Evolutionary conservation across 2,329 filamentous ascomycete species (phyloP).

Genomic region (Elsinoe fawcettii): DNA sequence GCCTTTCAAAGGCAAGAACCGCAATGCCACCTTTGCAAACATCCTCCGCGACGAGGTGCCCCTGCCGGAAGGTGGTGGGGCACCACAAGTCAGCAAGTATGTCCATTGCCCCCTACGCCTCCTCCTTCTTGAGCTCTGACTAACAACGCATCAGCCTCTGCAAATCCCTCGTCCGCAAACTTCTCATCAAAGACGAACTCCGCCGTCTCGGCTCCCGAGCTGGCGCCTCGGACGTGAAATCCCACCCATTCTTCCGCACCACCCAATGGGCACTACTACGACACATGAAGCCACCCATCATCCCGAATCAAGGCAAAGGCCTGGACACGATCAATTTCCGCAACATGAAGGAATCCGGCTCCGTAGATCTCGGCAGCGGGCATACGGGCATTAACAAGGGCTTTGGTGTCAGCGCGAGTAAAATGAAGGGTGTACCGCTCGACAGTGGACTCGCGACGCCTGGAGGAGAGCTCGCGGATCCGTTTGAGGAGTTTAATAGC

Average conservation of each 20-base stretch:
- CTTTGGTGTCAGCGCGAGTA: slow-evolving; percentile 27
- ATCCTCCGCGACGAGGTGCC: slow-evolving; percentile 92
- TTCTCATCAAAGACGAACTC: slow-evolving; percentile 96
- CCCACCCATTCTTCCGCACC: slow-evolving; percentile 87
- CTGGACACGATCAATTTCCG: slow-evolving; percentile 96
- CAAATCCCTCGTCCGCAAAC: slow-evolving; percentile 91
- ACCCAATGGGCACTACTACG: slow-evolving; percentile 96
- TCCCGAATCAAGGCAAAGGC: slow-evolving; percentile 81
- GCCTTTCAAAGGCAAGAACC: slow-evolving; percentile 98
- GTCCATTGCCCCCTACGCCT: slow-evolving; percentile 31
- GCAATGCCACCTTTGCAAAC: slow-evolving; percentile 96
- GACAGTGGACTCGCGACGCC: slow-evolving; percentile 82
- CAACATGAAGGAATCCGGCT: slow-evolving; percentile 94
- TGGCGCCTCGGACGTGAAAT: slow-evolving; percentile 93
- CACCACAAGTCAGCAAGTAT: slow-evolving; percentile 86
- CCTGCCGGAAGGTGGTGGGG: slow-evolving; percentile 81
- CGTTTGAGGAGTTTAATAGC: slow-evolving; percentile 98
- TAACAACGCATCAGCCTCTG: slow-evolving; percentile 57
- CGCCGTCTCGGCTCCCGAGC: slow-evolving; percentile 86
- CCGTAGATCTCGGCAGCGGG: slow-evolving; percentile 68
- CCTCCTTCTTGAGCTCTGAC: background rate
- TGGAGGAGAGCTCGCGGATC: slow-evolving; percentile 72
- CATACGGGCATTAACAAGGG: slow-evolving; percentile 29
- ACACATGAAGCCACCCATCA: slow-evolving; percentile 96
- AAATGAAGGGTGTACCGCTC: slow-evolving; percentile 70